Evolutionary conservation across 805 yeast genomes (phyloP).

Genomic region (Lipomyces starkeyi): DNA sequence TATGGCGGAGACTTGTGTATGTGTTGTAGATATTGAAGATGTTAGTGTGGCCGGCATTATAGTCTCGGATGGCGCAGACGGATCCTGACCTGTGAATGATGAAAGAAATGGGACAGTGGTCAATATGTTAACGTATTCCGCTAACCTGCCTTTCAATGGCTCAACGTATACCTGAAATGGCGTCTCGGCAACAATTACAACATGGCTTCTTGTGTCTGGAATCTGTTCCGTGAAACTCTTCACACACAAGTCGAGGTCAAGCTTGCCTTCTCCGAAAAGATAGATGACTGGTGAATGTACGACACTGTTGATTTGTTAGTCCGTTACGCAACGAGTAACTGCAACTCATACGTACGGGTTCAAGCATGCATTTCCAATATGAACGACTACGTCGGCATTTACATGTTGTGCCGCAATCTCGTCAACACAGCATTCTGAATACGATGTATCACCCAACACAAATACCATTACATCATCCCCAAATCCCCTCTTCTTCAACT

Average conservation of each 20-base stretch:
- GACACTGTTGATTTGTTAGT: constrained; percentile 45
- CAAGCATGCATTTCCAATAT: constrained; percentile 94
- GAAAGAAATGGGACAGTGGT: constrained; percentile 32
- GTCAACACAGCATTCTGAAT: constrained; percentile 93
- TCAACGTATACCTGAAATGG: constrained; percentile 33
- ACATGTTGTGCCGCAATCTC: constrained; percentile 97
- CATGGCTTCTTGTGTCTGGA: constrained; percentile 49
- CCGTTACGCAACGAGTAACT: not conserved
- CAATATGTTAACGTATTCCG: constrained; percentile 24
- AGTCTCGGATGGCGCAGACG: constrained; percentile 16
- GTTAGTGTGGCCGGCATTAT: constrained; percentile 19
- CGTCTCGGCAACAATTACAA: constrained; percentile 46
- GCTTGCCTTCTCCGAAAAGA: constrained; percentile 71
- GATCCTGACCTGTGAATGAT: not conserved
- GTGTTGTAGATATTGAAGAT: constrained; percentile 2
- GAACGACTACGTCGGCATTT: constrained; percentile 80
- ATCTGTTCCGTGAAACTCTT: constrained; percentile 53
- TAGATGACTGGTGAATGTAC: constrained; percentile 75
- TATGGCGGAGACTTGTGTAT: constrained; percentile 18
- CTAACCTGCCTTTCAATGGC: constrained; percentile 11
- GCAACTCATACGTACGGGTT: constrained; percentile 54
- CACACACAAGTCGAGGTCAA: constrained; percentile 53
- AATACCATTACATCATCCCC: constrained; percentile 54
- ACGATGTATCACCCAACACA: constrained; percentile 94
- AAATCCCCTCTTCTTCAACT: constrained; percentile 23